Percentiles rank a stretch among this genome's conserved stretches.
phyloP scores from a whole-genome alignment of 73 alveolate species.

The Effrenium voratum region DNA sequence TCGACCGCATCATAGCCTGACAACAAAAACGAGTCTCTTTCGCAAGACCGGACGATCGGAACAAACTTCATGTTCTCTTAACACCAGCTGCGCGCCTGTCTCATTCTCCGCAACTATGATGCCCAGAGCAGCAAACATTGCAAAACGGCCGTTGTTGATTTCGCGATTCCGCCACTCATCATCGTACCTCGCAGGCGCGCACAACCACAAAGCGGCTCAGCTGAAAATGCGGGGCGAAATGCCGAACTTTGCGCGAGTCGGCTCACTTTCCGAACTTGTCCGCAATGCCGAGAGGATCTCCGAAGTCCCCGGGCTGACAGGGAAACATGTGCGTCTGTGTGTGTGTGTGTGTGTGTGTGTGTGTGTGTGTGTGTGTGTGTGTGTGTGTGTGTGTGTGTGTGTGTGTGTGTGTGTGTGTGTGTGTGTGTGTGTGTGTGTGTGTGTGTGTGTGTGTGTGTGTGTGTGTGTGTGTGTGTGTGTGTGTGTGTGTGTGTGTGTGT shows the following conservation, averaged over 20 bases:
- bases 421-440: too few relatives aligned
- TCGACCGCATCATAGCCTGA: conserved; percentile 71
- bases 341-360: too few relatives aligned
- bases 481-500: too few relatives aligned
- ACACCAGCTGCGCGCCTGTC: conserved; percentile 9
- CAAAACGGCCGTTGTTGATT: conserved; percentile 81
- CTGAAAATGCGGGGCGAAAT: background rate
- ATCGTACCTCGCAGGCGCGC: conserved; percentile 36
- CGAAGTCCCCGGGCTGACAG: conserved; percentile 57
- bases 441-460: too few relatives aligned
- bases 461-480: too few relatives aligned
- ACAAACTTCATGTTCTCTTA: background rate
- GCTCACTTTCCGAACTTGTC: conserved; percentile 49
- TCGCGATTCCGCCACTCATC: conserved; percentile 67
- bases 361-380: too few relatives aligned
- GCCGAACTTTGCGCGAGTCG: background rate
- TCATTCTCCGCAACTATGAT: conserved; percentile 78
- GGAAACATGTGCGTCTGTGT: too few relatives aligned
- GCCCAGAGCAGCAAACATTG: conserved; percentile 80
- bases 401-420: too few relatives aligned
- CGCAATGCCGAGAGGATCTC: conserved; percentile 79
- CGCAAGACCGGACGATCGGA: background rate
- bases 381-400: too few relatives aligned
- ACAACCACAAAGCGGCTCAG: background rate
- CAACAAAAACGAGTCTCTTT: background rate